Conservation (phyloP, 1,284 basidiomycete species). For the Cryptococcus maquisensis region DNA sequence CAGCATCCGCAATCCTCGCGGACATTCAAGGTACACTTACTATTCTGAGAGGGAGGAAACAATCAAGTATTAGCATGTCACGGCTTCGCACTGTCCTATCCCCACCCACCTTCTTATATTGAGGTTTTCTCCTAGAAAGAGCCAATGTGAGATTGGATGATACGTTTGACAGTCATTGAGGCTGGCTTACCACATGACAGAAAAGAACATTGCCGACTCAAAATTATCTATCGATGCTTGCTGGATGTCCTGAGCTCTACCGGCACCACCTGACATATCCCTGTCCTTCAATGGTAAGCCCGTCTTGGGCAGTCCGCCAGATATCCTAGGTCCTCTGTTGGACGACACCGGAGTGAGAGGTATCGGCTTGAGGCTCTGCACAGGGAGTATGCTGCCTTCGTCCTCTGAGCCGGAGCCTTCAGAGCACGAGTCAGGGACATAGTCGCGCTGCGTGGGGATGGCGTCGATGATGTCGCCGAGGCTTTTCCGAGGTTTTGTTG, state of each 20-base stretch:
- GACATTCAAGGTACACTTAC: neutral
- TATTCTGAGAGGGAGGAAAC: neutral
- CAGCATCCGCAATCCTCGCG: neutral
- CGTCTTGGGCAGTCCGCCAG: neutral
- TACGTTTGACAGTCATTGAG: neutral
- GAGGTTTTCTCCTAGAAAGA: conserved; percentile 42
- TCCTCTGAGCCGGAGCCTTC: conserved; percentile 18
- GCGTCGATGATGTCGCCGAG: conserved; percentile 16
- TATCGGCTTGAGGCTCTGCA: conserved; percentile 7
- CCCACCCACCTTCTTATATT: conserved; percentile 42
- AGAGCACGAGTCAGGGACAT: conserved; percentile 24
- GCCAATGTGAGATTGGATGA: conserved; percentile 12
- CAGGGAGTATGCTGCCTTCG: neutral
- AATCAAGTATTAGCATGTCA: no score
- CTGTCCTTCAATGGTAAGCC: neutral
- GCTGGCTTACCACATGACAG: conserved; percentile 44
- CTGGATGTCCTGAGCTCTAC: conserved; percentile 25
- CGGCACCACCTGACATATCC: conserved; percentile 13
- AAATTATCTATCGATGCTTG: conserved; percentile 1
- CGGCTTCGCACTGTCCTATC: no score
- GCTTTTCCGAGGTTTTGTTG: conserved; percentile 6
- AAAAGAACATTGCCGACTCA: conserved; percentile 27
- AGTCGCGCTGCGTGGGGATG: conserved; percentile 18
- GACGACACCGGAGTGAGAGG: conserved; percentile 6
- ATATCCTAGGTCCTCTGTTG: neutral